A percentile compares a stretch with the other conserved stretches of the same genome.
phyloP scores from a whole-genome alignment of 2,329 filamentous ascomycete species.

The Colletotrichum melonis region DNA sequence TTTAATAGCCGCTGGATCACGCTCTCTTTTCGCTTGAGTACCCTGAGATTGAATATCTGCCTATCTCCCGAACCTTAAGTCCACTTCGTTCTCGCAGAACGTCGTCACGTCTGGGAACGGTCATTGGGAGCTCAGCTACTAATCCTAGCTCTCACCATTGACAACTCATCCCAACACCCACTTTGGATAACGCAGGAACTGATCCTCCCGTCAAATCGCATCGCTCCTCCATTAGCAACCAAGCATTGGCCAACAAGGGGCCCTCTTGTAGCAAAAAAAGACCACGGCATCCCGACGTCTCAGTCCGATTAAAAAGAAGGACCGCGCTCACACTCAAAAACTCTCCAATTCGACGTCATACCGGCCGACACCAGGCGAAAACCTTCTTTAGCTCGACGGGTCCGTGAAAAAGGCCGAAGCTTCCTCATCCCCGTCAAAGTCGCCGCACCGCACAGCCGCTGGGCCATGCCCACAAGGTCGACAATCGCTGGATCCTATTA shows the following conservation, averaged over 20 bases:
- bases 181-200: not conserved
- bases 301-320: conserved; percentile 5
- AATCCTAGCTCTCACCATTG: conserved; percentile 10
- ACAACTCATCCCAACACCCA: conserved; percentile 11
- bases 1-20: not conserved
- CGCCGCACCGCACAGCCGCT: conserved; percentile 16
- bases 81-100: not conserved
- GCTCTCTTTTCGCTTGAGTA: not conserved
- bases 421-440: conserved; percentile 11
- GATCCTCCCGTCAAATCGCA: conserved; percentile 9
- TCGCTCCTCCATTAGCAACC: conserved; percentile 10
- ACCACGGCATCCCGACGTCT: conserved; percentile 10
- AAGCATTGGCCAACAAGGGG: conserved; percentile 16
- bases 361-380: conserved; percentile 19
- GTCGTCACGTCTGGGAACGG: not conserved
- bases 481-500: conserved; percentile 19
- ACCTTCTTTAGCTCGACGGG: conserved; percentile 29
- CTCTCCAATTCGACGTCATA: conserved; percentile 26
- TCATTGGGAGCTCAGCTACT: not conserved
- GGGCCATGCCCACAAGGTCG: conserved; percentile 6
- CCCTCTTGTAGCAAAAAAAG: not conserved
- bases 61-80: not conserved
- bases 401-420: conserved; percentile 20
- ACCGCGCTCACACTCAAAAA: conserved; percentile 4
- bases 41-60: not conserved